Percentiles rank a stretch among this genome's conserved stretches.
phyloP scores from a whole-genome alignment of 495 filamentous ascomycete genomes.

The Talaromyces wortmannii region DNA sequence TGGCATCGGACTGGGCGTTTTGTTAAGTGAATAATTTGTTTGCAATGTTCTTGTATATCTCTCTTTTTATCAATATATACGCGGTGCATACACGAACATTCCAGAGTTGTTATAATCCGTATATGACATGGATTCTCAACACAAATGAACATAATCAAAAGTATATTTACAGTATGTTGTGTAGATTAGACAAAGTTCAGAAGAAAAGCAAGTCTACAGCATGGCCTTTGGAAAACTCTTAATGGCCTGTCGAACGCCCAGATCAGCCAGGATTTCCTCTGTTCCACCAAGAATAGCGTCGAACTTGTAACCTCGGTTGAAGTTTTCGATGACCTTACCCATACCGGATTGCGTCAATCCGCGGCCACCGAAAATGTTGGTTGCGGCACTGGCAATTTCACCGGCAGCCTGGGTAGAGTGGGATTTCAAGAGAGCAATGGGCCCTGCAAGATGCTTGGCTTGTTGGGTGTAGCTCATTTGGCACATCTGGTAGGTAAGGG shows the following conservation, averaged over 20 bases:
- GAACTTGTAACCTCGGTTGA: constrained; percentile 82
- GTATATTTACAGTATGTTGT: neutral
- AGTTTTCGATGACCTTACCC: constrained; percentile 75
- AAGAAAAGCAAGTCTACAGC: constrained; percentile 40
- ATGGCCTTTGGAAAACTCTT: constrained; percentile 79
- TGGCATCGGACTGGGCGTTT: neutral
- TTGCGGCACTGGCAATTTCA: constrained; percentile 74
- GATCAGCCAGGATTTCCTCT: constrained; percentile 76
- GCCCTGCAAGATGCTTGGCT: constrained; percentile 66
- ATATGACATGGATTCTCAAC: neutral
- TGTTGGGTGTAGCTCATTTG: constrained; percentile 77
- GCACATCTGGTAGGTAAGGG: constrained; percentile 81
- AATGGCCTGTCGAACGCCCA: constrained; percentile 77
- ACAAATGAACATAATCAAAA: neutral
- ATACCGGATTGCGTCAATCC: constrained; percentile 77
- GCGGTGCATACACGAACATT: constrained; percentile 1
- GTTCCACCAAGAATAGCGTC: constrained; percentile 81
- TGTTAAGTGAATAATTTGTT: constrained; percentile 3
- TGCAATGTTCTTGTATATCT: constrained; percentile 7
- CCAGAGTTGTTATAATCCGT: neutral
- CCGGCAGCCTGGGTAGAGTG: constrained; percentile 68
- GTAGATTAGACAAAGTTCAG: neutral
- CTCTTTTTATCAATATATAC: constrained; percentile 14
- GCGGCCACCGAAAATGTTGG: constrained; percentile 82
- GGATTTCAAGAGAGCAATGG: constrained; percentile 79